Evolutionary conservation across 2,329 filamentous ascomycete species (phyloP), one percentile per base, ranked within the genome.

Genomic region (Fusarium camptoceras): DNA sequence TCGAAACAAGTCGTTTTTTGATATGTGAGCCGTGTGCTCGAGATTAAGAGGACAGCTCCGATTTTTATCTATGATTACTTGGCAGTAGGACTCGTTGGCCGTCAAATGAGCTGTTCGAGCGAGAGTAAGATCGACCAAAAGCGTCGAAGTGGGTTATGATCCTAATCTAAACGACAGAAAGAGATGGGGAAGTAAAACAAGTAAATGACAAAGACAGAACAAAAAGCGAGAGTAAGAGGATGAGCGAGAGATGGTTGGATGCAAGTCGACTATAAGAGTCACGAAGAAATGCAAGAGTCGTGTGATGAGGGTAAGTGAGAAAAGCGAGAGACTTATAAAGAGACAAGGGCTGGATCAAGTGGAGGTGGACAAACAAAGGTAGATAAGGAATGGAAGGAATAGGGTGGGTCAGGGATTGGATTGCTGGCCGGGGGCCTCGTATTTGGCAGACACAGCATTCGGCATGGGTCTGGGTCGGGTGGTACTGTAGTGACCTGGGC

Each of bases 31-130:
- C 44, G 63, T 57, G 30, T 47, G 37, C 31, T 59, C 49, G 55
- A 54, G 46, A 50, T 30, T 42, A 39, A 41, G 44, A 34, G 50
- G 28, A 49, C 20, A 39, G 34, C n/a, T 34, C 34, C 31, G 27
- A 11, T 53, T 48, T n/a, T 54, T 59, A 46, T 64, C 30, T 49
- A 34, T 49, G 42, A n/a, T 54, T 34, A 37, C 25, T 55, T 15
- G 49, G 63, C 39, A 47, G 55, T 20, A n/a, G 24, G 24, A 18
- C 18, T 71, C 24, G 49, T 66, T 53, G 34, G 41, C 49, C 37
- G 68, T 44, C 58, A 55, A 66, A 49, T 66, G 61, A 64, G 55
- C 55, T 71, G 59, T 51, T 47, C 54, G 65, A 68, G 66, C 56
- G 60, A 66, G 55, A 66, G 62, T 66, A 39, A 66, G 63, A 66